Conservation (phyloP, 257 asterid species). For the Primulina tabacum region DNA sequence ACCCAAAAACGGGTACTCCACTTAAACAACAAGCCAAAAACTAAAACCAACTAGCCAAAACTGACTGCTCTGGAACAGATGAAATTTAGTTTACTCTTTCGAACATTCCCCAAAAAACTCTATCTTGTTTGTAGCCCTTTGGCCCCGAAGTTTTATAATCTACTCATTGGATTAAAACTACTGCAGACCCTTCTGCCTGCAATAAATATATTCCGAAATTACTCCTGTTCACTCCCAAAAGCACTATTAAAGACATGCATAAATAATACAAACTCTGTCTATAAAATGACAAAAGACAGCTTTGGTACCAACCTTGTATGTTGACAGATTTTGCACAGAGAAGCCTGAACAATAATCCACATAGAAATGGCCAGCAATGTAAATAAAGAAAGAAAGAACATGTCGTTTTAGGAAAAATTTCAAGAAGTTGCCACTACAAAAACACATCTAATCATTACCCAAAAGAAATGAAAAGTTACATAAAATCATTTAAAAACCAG, state of each 20-base stretch:
- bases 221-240: constrained; percentile 18
- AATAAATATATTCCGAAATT: constrained; percentile 15
- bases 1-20: constrained; percentile 45
- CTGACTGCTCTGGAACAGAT: constrained; percentile 10
- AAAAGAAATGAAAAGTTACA: not conserved
- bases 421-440: not conserved
- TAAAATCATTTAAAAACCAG: not conserved
- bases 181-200: constrained; percentile 25
- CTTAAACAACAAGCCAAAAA: constrained; percentile 21
- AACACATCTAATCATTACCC: constrained; percentile 12
- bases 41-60: not conserved
- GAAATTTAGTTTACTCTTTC: constrained; percentile 12
- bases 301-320: constrained; percentile 23
- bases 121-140: constrained; percentile 14
- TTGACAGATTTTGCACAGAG: constrained; percentile 2
- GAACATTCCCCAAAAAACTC: constrained; percentile 7
- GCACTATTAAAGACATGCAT: constrained; percentile 15
- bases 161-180: constrained; percentile 13
- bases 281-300: not conserved
- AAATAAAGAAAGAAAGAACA: not conserved
- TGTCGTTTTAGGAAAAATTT: not conserved
- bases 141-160: constrained; percentile 3
- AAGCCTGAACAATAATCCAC: constrained; percentile 4
- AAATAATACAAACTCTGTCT: not conserved
- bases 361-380: constrained; percentile 2